Conservation (phyloP, 257 asterid species). For the Fraxinus quadrangulata region DNA sequence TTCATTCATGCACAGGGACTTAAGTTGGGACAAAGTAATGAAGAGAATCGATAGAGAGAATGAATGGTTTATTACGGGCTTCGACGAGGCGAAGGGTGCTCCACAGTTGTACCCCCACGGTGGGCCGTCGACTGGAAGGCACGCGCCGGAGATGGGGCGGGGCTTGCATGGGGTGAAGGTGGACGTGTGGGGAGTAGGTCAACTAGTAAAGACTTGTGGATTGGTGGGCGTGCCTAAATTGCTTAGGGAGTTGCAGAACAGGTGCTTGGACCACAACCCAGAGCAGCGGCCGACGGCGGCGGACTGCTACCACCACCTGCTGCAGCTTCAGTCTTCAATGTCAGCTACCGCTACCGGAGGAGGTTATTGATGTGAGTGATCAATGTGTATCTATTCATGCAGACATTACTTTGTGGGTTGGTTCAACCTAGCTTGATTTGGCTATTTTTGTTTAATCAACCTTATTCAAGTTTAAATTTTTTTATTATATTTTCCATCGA, state of each 20-base stretch:
- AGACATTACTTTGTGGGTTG: constrained; percentile 7
- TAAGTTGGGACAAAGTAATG: constrained; percentile 51
- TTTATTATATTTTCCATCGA: background rate
- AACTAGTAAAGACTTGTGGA: constrained; percentile 48
- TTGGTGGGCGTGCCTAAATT: constrained; percentile 43
- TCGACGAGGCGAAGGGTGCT: constrained; percentile 46
- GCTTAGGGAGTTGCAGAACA: constrained; percentile 47
- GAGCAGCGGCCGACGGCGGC: constrained; percentile 62
- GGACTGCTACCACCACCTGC: constrained; percentile 56
- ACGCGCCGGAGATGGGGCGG: constrained; percentile 52
- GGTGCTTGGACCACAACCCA: constrained; percentile 52
- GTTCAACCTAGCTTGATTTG: background rate
- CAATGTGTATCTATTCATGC: constrained; percentile 25
- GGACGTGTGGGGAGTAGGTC: constrained; percentile 58
- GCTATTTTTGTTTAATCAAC: background rate
- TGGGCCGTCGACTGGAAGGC: constrained; percentile 31
- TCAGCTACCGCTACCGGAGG: constrained; percentile 40
- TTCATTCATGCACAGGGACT: constrained; percentile 50
- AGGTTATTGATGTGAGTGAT: constrained; percentile 34
- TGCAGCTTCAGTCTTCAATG: constrained; percentile 56
- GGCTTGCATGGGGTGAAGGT: constrained; percentile 49
- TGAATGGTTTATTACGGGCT: constrained; percentile 46
- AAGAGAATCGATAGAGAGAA: constrained; percentile 37
- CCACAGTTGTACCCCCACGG: constrained; percentile 44
- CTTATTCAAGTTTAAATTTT: background rate